These are phyloP conservation scores for Tephrocybe sp. DNA, from an alignment of 768 basidiomycete genomes.

Conservation along the genomic window DNA sequence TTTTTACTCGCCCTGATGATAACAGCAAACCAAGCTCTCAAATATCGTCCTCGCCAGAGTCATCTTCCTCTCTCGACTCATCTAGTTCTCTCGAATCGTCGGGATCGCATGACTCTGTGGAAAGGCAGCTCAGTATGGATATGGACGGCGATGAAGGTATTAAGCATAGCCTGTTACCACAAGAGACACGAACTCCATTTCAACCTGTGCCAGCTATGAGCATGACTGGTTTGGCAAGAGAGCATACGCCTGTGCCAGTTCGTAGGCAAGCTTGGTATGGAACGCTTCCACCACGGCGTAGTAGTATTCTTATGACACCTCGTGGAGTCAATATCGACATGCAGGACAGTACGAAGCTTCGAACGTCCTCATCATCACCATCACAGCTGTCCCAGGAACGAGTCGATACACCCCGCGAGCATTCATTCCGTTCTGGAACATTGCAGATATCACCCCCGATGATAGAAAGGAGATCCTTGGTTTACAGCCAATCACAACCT, in stretches of 20 bases:
- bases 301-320: background rate
- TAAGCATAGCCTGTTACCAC: background rate
- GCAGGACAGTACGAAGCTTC: background rate
- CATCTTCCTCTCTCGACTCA: background rate
- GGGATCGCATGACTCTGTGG: conserved; percentile 43
- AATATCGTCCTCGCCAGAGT: conserved; percentile 28
- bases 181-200: background rate
- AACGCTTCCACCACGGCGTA: conserved; percentile 17
- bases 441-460: conserved; percentile 20
- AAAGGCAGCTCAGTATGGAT: conserved; percentile 41
- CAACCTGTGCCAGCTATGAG: background rate
- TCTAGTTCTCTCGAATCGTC: background rate
- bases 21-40: conserved; percentile 7
- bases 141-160: conserved; percentile 11
- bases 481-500: conserved; percentile 4
- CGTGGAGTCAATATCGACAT: background rate
- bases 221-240: background rate
- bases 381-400: background rate
- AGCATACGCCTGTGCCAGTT: conserved; percentile 16
- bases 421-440: conserved; percentile 27
- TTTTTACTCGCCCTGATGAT: conserved; percentile 3
- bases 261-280: conserved; percentile 36
- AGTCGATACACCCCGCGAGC: background rate
- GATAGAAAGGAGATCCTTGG: background rate
- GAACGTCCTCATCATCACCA: conserved; percentile 1